These are phyloP conservation scores for Ustilaginoidea virens DNA, from an alignment of 2,329 filamentous ascomycete species.

Conservation along the genomic window DNA sequence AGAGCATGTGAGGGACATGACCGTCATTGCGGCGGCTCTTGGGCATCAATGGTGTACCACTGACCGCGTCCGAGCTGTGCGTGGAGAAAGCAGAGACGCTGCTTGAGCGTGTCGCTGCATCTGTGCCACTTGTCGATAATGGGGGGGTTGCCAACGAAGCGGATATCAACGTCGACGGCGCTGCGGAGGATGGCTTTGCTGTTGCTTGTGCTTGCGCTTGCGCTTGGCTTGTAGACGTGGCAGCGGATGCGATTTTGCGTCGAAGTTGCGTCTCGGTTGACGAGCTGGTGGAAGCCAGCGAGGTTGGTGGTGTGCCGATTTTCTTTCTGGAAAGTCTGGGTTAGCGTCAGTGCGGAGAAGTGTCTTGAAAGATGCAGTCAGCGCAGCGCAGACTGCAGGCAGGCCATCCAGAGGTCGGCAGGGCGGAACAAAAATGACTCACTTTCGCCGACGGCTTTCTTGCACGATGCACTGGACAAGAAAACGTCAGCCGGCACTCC, in stretches of 20 bases:
- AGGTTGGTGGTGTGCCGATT: conserved; percentile 22
- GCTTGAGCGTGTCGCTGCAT: conserved; percentile 23
- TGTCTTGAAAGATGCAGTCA: no score
- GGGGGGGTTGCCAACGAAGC: conserved; percentile 1
- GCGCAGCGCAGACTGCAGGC: no score
- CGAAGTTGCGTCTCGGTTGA: conserved; percentile 24
- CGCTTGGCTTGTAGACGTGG: conserved; percentile 3
- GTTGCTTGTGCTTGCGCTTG: no score
- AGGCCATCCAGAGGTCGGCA: conserved; percentile 1
- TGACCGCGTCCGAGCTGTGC: conserved; percentile 1
- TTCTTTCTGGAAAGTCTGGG: conserved; percentile 24
- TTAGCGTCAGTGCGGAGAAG: conserved; percentile 8
- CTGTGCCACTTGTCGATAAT: conserved; percentile 10
- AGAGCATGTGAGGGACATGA: conserved; percentile 31
- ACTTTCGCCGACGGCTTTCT: conserved; percentile 78
- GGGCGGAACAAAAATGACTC: conserved; percentile 23
- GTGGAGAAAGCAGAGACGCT: conserved; percentile 17
- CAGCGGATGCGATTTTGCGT: conserved; percentile 4
- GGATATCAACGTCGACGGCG: not conserved
- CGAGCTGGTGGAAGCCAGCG: conserved; percentile 14
- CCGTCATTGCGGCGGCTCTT: conserved; percentile 20
- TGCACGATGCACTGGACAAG: conserved; percentile 45
- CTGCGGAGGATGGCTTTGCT: no score
- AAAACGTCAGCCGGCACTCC: conserved; percentile 1
- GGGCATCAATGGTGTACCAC: conserved; percentile 1